These are phyloP conservation scores for Metschnikowia cubensis DNA, from an alignment of 805 yeast species.

Conservation along the genomic window DNA sequence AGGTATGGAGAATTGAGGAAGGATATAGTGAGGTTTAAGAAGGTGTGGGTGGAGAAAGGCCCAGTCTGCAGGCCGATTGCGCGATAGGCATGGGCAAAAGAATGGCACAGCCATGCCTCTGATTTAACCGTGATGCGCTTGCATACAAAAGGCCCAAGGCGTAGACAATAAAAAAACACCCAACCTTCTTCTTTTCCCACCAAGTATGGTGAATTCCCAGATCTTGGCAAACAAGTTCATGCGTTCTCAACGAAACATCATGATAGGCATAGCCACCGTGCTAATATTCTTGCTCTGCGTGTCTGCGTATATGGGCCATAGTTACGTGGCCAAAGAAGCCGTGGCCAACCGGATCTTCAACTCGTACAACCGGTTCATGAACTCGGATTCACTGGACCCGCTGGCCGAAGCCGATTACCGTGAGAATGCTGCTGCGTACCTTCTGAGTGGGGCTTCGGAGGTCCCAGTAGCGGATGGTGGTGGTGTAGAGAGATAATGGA, in stretches of 20 bases:
- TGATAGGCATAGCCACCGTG: constrained; percentile 20
- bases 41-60: too few species aligned
- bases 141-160: neutral
- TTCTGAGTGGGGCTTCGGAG: neutral
- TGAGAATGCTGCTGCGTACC: neutral
- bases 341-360: constrained; percentile 1
- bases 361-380: constrained; percentile 6
- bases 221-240: constrained; percentile 27
- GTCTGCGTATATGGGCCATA: constrained; percentile 28
- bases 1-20: too few species aligned
- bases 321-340: constrained; percentile 13
- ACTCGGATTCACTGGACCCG: neutral
- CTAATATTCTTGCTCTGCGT: constrained; percentile 25
- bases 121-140: neutral
- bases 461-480: neutral
- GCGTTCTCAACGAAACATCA: constrained; percentile 29
- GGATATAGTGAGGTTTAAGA: too few species aligned
- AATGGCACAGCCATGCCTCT: too few species aligned
- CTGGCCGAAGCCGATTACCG: neutral
- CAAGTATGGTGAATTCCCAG: constrained; percentile 3
- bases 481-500: neutral
- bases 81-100: neutral
- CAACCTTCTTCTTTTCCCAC: neutral
- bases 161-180: neutral
- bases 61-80: constrained; percentile 1